Base-by-base conservation (phyloP, 805 yeast species). In the Metschnikowia peoriensis region DNA sequence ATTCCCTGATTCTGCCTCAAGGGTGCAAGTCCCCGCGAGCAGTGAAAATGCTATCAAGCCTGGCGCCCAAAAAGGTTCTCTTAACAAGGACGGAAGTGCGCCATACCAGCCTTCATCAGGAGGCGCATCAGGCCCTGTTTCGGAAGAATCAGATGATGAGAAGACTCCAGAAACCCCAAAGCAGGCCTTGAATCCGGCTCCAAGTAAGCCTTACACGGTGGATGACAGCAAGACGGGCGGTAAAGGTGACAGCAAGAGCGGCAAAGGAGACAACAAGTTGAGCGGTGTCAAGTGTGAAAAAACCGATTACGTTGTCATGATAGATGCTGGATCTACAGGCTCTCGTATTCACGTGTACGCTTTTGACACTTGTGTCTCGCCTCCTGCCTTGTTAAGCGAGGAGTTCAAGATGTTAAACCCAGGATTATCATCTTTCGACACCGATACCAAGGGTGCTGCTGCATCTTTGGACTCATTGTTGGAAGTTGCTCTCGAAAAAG, bases 251-350 rank as follows among this genome's bases (percentile, higher is more conserved):
- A 9, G 11, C 28, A 16, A 15, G 15, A 44, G 16, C 14, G 9
- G 41, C 16, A 28, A 46, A 12, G 41, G 29, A 1, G 52, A 27
- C 14, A 41, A 17, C 35, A 37, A 9, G 14, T 27, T 29, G 40
- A 38, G 41, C 34, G 49, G 47, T 22, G 46, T 38, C 44, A 53
- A 50, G 22, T 72, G 77, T 51, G 59, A 68, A 22, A 68, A 72
- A 44, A 71, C 81, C 37, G 87, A 88, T 65, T 93, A 79, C 61
- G 97, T 92, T 32, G 81, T 94, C 27, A 91, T 94, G 97, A 77
- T 94, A 51, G 99, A 94, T 75, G 99, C 99, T 7, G 99, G 99
- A 8, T 92, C 98, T 1, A 87, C 96, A 14, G 99, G 99, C 34
- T 91, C 97, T 14, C 85, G 99, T 69, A 88, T 94, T 39, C 99